Conservation (phyloP, 1,284 basidiomycete species). For the Melampsora larici-populina region DNA sequence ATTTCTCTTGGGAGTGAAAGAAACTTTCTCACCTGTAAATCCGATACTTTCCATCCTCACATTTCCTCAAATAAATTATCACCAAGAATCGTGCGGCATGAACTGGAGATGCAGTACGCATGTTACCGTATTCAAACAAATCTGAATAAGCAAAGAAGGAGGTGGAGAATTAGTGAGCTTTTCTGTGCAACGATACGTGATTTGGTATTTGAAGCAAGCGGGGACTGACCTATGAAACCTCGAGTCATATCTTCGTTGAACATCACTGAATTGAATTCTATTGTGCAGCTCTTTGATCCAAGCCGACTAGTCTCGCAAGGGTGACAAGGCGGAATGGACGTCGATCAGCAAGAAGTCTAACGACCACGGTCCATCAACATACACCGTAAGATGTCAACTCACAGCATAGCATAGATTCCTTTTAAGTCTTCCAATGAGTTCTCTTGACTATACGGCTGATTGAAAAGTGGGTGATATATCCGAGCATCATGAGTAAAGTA, state of each 20-base stretch:
- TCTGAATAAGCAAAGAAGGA: neutral
- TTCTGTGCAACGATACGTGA: neutral
- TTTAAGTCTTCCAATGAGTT: neutral
- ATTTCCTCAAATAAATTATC: neutral
- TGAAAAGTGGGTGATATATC: constrained; percentile 20
- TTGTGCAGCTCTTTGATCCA: neutral
- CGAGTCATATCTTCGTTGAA: constrained; percentile 35
- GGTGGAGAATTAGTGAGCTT: neutral
- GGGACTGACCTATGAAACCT: constrained; percentile 9
- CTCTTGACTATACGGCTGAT: constrained; percentile 9
- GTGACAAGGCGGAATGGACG: neutral
- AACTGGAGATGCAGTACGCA: neutral
- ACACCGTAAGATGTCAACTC: neutral
- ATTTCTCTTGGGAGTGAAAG: no score
- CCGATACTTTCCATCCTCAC: constrained; percentile 13
- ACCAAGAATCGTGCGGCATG: constrained; percentile 4
- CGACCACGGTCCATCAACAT: no score
- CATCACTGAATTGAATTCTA: constrained; percentile 35
- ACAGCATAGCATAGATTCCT: constrained; percentile 20
- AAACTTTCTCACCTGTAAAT: neutral
- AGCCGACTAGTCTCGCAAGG: constrained; percentile 1
- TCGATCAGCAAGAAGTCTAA: neutral
- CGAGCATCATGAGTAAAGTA: constrained; percentile 33
- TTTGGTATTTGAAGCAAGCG: neutral
- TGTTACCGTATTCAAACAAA: neutral